Conservation (phyloP, 1,284 basidiomycete species). For the Meripilus lineatus region DNA sequence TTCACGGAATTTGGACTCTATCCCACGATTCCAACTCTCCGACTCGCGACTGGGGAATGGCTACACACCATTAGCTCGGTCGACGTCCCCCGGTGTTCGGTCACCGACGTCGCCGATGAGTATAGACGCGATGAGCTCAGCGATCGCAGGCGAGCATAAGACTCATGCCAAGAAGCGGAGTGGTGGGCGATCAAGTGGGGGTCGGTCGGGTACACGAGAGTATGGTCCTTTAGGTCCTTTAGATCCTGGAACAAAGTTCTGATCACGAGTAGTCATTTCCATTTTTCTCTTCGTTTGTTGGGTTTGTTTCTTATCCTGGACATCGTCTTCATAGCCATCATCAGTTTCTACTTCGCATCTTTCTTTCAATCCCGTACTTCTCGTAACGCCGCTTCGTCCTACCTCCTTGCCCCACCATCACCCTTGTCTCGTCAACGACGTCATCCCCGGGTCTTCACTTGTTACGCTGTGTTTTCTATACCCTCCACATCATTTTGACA, state of each 20-base stretch:
- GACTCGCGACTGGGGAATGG: constrained; percentile 43
- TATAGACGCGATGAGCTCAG: constrained; percentile 32
- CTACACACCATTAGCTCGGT: constrained; percentile 52
- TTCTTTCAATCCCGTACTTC: background rate
- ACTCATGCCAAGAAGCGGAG: constrained; percentile 41
- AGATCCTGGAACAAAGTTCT: constrained; percentile 49
- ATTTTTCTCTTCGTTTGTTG: background rate
- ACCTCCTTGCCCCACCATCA: background rate
- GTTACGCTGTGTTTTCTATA: background rate
- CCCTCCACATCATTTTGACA: background rate
- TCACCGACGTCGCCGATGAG: constrained; percentile 49
- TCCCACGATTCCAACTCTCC: constrained; percentile 56
- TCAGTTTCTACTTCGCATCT: background rate
- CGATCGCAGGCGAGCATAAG: constrained; percentile 33
- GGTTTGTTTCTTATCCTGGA: constrained; percentile 3
- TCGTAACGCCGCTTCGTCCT: background rate
- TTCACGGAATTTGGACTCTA: constrained; percentile 27
- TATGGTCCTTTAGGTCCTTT: constrained; percentile 78
- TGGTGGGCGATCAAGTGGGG: no score
- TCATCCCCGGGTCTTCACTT: background rate
- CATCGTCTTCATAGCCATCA: constrained; percentile 7
- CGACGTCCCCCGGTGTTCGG: constrained; percentile 40
- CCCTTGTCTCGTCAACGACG: background rate
- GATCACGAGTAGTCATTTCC: constrained; percentile 6
- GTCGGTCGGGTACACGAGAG: constrained; percentile 37